Percentiles rank a stretch among this genome's conserved stretches.
phyloP scores from a whole-genome alignment of 345 rosid genomes.

The Acer yangbiense region DNA sequence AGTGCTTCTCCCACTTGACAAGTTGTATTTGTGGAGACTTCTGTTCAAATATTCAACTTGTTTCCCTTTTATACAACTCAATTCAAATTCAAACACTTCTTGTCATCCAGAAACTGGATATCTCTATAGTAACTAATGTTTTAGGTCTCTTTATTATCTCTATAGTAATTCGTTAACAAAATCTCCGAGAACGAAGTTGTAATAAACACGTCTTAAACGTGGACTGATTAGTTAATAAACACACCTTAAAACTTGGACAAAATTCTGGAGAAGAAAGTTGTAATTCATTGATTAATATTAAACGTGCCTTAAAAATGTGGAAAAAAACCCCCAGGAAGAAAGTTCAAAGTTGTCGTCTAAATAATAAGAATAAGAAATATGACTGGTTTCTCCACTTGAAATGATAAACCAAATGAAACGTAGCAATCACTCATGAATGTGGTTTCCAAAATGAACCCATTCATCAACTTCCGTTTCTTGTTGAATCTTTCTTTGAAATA shows the following conservation, averaged over 20 bases:
- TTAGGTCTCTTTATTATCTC: too few species aligned
- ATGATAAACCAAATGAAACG: neutral
- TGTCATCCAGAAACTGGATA: neutral
- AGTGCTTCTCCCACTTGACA: slow-evolving; percentile 30
- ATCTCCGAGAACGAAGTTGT: too few species aligned
- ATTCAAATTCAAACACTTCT: neutral
- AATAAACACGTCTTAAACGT: too few species aligned
- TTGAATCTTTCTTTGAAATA: neutral
- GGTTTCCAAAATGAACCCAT: slow-evolving; percentile 3
- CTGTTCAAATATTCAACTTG: slow-evolving; percentile 17
- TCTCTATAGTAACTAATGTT: neutral
- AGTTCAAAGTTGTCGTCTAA: too few species aligned
- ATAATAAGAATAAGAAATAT: neutral
- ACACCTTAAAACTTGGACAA: too few species aligned
- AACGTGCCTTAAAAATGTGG: too few species aligned
- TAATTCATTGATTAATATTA: too few species aligned
- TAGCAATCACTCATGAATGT: slow-evolving; percentile 13
- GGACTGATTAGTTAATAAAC: too few species aligned
- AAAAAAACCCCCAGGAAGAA: too few species aligned
- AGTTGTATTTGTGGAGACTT: slow-evolving; percentile 12
- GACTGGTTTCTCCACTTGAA: neutral
- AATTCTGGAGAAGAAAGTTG: too few species aligned
- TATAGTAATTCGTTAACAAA: too few species aligned
- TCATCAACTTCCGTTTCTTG: neutral
- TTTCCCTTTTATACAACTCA: neutral